phyloP scores from a whole-genome alignment of 2,329 filamentous ascomycete species.

The Fusarium chuoi region DNA sequence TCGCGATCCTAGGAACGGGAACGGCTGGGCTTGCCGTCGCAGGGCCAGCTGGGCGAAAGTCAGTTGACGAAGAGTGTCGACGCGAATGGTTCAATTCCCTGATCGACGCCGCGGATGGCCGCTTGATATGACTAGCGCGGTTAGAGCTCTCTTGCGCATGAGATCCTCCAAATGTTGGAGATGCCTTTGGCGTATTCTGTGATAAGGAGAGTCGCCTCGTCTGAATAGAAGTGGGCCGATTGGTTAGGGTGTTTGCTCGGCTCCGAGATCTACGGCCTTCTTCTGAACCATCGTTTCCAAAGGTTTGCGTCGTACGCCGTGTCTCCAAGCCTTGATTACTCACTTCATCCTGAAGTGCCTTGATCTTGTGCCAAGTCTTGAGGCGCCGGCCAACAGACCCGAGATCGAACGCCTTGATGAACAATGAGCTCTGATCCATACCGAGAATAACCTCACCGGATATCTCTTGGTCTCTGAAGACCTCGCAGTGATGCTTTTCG shows the following conservation, averaged over 20 bases:
- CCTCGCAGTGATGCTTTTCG: constrained; percentile 89
- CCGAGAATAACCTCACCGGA: constrained; percentile 90
- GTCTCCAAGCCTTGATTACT: constrained; percentile 59
- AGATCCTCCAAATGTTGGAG: constrained; percentile 57
- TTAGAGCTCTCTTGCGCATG: constrained; percentile 57
- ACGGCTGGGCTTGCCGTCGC: constrained; percentile 34
- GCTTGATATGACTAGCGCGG: constrained; percentile 61
- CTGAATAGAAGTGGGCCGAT: constrained; percentile 59
- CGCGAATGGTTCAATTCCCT: constrained; percentile 85
- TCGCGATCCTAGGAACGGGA: constrained; percentile 53
- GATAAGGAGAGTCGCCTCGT: constrained; percentile 60
- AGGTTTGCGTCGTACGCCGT: constrained; percentile 65
- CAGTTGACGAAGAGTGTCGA: constrained; percentile 83
- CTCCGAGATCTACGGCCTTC: constrained; percentile 62
- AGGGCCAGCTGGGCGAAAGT: constrained; percentile 63
- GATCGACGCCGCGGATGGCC: constrained; percentile 83
- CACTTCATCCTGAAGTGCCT: constrained; percentile 88
- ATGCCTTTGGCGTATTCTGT: constrained; percentile 58
- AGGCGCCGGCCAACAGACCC: constrained; percentile 89
- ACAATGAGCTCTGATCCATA: constrained; percentile 95
- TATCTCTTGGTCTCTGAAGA: constrained; percentile 96
- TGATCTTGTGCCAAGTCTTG: constrained; percentile 98
- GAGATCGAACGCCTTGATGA: constrained; percentile 94
- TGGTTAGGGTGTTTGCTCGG: constrained; percentile 68
- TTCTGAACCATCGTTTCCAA: constrained; percentile 70